These are phyloP conservation scores for Thalassiosira hispida DNA, from an alignment of 352 stramenopile species.

Conservation along the genomic window DNA sequence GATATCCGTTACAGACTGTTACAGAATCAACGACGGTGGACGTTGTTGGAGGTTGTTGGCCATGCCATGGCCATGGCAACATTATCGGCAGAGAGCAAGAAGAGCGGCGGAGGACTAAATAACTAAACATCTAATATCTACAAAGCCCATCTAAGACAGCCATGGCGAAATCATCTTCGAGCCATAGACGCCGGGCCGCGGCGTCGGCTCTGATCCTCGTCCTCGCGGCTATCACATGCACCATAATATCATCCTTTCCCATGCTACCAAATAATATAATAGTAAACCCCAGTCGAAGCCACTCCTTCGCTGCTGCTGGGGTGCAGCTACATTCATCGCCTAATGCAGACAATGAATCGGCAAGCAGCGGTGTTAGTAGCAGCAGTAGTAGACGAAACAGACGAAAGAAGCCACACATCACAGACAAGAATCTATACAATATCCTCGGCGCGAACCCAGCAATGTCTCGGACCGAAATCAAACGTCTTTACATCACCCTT, in stretches of 20 bases:
- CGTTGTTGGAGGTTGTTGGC: no score
- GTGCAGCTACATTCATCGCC: conserved; percentile 11
- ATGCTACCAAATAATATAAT: not conserved
- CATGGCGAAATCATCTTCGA: not conserved
- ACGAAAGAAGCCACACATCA: conserved; percentile 3
- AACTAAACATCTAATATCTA: no score
- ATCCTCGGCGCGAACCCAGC: conserved; percentile 38
- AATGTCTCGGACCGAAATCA: conserved; percentile 47
- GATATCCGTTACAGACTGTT: no score
- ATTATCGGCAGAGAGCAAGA: no score
- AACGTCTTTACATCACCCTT: conserved; percentile 42
- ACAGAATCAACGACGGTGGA: no score
- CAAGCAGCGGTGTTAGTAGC: not conserved
- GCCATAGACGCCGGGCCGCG: not conserved
- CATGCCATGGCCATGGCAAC: no score
- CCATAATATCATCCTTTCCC: not conserved
- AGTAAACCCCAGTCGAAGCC: not conserved
- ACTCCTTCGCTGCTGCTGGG: not conserved
- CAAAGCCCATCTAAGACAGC: no score
- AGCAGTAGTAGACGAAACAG: not conserved
- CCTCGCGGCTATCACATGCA: not conserved
- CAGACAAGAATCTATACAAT: conserved; percentile 38
- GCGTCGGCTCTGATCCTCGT: not conserved
- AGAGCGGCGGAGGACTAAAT: no score
- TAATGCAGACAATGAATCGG: not conserved